Percentiles rank a stretch among this genome's conserved stretches.
These are phyloP conservation scores for Rhinocladiella similis DNA, from an alignment of 2,329 filamentous ascomycete species.

Conservation along the genomic window DNA sequence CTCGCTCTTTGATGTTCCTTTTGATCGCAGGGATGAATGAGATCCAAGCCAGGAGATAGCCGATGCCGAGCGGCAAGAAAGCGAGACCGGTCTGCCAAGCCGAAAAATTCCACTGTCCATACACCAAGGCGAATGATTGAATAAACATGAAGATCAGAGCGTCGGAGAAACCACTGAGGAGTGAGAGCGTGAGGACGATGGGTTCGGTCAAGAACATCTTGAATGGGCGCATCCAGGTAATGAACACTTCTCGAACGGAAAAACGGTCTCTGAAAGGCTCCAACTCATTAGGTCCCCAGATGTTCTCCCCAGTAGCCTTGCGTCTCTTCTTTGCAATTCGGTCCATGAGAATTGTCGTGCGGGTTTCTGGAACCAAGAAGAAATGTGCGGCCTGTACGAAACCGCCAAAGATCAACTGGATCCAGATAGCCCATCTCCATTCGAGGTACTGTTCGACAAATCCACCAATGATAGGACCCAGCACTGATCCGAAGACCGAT, in stretches of 20 bases:
- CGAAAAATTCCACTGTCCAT: slow-evolving; percentile 60
- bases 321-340: slow-evolving; percentile 73
- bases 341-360: slow-evolving; percentile 75
- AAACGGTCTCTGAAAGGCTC: slow-evolving; percentile 58
- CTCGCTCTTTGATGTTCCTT: slow-evolving; percentile 48
- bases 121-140: slow-evolving; percentile 61
- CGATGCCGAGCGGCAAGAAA: slow-evolving; percentile 58
- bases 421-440: slow-evolving; percentile 85
- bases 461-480: slow-evolving; percentile 77
- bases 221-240: slow-evolving; percentile 62
- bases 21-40: slow-evolving; percentile 58
- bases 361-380: slow-evolving; percentile 73
- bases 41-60: slow-evolving; percentile 61
- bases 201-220: slow-evolving; percentile 65
- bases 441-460: slow-evolving; percentile 66
- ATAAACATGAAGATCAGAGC: slow-evolving; percentile 68
- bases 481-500: slow-evolving; percentile 73
- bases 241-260: slow-evolving; percentile 55
- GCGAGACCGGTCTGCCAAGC: slow-evolving; percentile 50
- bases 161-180: slow-evolving; percentile 65
- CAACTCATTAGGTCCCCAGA: slow-evolving; percentile 74
- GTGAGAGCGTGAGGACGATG: slow-evolving; percentile 61
- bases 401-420: slow-evolving; percentile 76
- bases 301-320: slow-evolving; percentile 60
- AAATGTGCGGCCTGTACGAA: slow-evolving; percentile 68